Evolutionary conservation across 257 asterid species (phyloP).

Genomic region (Solanum paucissectum): DNA sequence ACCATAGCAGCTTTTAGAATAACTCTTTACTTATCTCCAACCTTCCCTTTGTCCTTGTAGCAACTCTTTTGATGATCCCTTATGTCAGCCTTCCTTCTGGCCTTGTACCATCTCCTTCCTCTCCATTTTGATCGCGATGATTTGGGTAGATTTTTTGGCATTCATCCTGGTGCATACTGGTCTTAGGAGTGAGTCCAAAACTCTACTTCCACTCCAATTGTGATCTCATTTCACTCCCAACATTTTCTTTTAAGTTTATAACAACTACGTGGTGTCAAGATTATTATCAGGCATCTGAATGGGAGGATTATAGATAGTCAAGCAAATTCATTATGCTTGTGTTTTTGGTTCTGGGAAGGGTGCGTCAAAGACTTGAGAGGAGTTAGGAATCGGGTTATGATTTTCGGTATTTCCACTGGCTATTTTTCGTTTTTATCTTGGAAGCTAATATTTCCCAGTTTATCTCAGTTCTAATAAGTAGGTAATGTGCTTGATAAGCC

Average conservation of each 20-base stretch:
- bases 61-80: not conserved
- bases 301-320: not conserved
- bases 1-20: not conserved
- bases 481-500: not conserved
- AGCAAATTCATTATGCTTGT: not conserved
- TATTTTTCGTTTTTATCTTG: not conserved
- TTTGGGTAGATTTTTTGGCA: not conserved
- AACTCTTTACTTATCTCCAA: not conserved
- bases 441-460: not conserved
- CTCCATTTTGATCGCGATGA: not conserved
- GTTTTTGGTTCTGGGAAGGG: not conserved
- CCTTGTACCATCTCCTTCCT: not conserved
- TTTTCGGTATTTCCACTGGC: not conserved
- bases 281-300: not conserved
- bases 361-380: not conserved
- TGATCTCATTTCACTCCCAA: not conserved
- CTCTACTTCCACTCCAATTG: not conserved
- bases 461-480: not conserved
- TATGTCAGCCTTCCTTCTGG: not conserved
- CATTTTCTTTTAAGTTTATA: not conserved
- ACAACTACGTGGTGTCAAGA: not conserved
- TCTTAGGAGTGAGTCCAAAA: not conserved
- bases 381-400: not conserved
- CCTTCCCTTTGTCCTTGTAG: not conserved
- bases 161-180: not conserved